phyloP scores from a whole-genome alignment of 495 filamentous ascomycete species.

The Hypoxylon perforatum region DNA sequence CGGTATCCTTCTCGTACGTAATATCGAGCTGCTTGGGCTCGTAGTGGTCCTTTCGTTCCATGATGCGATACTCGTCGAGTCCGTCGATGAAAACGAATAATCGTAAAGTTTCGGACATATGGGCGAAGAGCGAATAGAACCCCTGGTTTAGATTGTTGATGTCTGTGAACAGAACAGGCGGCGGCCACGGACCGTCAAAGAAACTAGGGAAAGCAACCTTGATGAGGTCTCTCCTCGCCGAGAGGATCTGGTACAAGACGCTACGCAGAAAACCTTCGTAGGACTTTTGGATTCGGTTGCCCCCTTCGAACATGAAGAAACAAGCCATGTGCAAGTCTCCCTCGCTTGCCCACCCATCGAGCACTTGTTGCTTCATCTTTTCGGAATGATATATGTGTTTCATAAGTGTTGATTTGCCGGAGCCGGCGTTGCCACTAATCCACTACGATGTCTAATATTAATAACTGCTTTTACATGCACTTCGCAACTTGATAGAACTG shows the following conservation, averaged over 20 bases:
- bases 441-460: conserved; percentile 33
- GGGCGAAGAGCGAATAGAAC: conserved; percentile 45
- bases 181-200: conserved; percentile 42
- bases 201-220: conserved; percentile 47
- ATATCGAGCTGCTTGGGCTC: conserved; percentile 41
- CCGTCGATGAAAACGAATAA: conserved; percentile 47
- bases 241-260: conserved; percentile 53
- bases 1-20: conserved; percentile 38
- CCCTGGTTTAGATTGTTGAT: conserved; percentile 45
- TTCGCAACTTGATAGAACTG: too few relatives aligned
- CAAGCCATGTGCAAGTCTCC: conserved; percentile 44
- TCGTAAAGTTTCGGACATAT: conserved; percentile 40
- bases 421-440: conserved; percentile 50
- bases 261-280: conserved; percentile 54
- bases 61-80: conserved; percentile 47
- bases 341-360: conserved; percentile 34
- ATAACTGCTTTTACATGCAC: neutral
- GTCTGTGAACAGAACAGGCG: conserved; percentile 43
- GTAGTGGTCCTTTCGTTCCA: conserved; percentile 48
- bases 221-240: conserved; percentile 40
- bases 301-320: conserved; percentile 58
- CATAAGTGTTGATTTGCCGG: conserved; percentile 53
- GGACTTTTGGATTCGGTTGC: conserved; percentile 53
- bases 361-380: conserved; percentile 33
- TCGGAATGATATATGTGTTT: conserved; percentile 44